Conservation (phyloP, 1,139 yeast species). For the Geotrichum phurueaensis region DNA sequence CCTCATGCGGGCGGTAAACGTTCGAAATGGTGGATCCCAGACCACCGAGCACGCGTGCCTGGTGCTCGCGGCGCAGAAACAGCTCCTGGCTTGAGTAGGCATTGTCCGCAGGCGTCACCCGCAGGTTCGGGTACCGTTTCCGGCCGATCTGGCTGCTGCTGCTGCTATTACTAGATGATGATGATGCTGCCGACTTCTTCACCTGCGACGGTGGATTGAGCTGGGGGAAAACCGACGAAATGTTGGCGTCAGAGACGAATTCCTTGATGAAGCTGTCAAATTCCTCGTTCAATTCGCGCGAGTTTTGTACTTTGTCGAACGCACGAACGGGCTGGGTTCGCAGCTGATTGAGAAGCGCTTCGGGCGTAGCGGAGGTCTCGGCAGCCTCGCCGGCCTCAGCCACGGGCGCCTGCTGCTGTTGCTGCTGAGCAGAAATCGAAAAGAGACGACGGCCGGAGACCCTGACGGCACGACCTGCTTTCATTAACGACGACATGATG, state of each 20-base stretch:
- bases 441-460: neutral
- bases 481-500: neutral
- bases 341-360: neutral
- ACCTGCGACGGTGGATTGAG: constrained; percentile 16
- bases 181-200: neutral
- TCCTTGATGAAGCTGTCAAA: constrained; percentile 30
- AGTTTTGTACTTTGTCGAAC: neutral
- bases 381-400: neutral
- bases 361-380: neutral
- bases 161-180: neutral
- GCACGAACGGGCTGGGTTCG: neutral
- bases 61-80: constrained; percentile 60
- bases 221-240: constrained; percentile 23
- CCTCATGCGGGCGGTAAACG: constrained; percentile 65
- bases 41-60: constrained; percentile 45
- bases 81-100: constrained; percentile 73
- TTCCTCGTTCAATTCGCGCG: constrained; percentile 19
- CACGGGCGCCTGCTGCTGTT: neutral
- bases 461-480: neutral
- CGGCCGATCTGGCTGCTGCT: neutral
- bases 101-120: constrained; percentile 36
- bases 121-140: constrained; percentile 36
- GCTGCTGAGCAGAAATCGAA: neutral
- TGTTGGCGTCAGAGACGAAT: constrained; percentile 30
- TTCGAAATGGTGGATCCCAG: constrained; percentile 63